These are phyloP conservation scores for Cucurbita maxima DNA, from an alignment of 306 rosid species.

Conservation along the genomic window DNA sequence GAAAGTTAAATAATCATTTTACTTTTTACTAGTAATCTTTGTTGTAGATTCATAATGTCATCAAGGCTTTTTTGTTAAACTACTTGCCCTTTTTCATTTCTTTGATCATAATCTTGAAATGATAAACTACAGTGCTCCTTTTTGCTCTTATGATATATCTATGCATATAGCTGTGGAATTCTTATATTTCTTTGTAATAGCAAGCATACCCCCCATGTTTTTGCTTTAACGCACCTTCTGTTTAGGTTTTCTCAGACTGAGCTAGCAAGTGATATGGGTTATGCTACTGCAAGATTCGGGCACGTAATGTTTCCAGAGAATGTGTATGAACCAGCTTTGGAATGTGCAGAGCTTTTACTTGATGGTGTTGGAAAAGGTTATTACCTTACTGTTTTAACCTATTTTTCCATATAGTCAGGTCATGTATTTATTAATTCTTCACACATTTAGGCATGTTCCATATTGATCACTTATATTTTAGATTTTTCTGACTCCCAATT, in stretches of 20 bases:
- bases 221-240: conserved; percentile 28
- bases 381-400: conserved; percentile 3
- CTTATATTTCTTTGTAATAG: not conserved
- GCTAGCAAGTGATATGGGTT: conserved; percentile 92
- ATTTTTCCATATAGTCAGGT: conserved; percentile 5
- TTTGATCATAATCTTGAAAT: not conserved
- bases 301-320: conserved; percentile 99
- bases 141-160: not conserved
- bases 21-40: not conserved
- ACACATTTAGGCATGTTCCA: conserved; percentile 6
- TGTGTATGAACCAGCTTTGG: conserved; percentile 77
- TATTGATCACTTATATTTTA: not conserved
- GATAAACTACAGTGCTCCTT: not conserved
- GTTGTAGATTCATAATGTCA: not conserved
- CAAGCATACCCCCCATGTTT: conserved; percentile 31
- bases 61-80: not conserved
- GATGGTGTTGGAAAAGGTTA: conserved; percentile 82
- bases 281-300: conserved; percentile 86
- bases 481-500: not conserved
- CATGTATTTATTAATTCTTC: not conserved
- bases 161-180: not conserved
- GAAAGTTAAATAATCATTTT: not conserved
- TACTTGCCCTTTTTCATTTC: not conserved
- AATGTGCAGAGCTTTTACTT: conserved; percentile 86
- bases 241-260: conserved; percentile 90